A percentile compares a stretch with the other conserved stretches of the same genome.
phyloP scores from a whole-genome alignment of 306 rosid genomes.

The Quercus glauca region DNA sequence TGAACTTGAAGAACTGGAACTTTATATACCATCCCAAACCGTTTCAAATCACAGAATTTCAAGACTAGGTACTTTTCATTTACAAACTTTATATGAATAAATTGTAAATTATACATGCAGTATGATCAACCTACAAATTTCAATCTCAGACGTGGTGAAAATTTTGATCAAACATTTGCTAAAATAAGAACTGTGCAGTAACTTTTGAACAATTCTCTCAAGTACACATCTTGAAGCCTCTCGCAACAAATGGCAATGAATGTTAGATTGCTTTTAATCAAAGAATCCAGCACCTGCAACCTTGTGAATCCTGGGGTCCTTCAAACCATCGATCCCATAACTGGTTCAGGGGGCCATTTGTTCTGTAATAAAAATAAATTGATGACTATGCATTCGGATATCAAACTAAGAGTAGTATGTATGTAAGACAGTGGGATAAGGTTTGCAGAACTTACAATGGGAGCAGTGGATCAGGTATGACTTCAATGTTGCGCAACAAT shows the following conservation, averaged over 20 bases:
- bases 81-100: not conserved
- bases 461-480: conserved; percentile 61
- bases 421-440: conserved; percentile 7
- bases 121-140: not conserved
- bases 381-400: conserved; percentile 7
- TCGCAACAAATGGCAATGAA: conserved; percentile 14
- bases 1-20: no score
- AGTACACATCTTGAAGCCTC: conserved; percentile 4
- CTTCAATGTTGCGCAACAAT: conserved; percentile 47
- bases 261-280: conserved; percentile 38
- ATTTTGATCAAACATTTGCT: not conserved
- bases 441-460: conserved; percentile 52
- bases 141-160: not conserved
- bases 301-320: conserved; percentile 62
- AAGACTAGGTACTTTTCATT: not conserved
- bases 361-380: conserved; percentile 37
- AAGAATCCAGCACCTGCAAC: conserved; percentile 67
- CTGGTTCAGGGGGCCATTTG: conserved; percentile 55
- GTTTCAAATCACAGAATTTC: not conserved
- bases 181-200: not conserved
- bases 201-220: not conserved
- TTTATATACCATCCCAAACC: not conserved
- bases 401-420: not conserved
- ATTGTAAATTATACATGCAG: not conserved
- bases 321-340: conserved; percentile 86